Evolutionary conservation across 495 filamentous ascomycete genomes (phyloP).

Genomic region (Halenospora varia): DNA sequence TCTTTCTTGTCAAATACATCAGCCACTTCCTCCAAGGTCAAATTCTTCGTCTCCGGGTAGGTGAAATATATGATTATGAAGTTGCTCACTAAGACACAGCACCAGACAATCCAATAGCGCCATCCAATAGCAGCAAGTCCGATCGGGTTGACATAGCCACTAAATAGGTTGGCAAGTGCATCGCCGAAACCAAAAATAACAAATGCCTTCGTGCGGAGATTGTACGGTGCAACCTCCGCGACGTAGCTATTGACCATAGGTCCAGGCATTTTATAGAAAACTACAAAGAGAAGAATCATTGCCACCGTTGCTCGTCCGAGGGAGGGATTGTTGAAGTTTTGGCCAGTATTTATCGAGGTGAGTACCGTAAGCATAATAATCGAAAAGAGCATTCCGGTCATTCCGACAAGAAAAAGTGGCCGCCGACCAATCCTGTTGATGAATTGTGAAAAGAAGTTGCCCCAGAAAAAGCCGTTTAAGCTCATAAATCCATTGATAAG

Average conservation of each 20-base stretch:
- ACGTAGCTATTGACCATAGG: slow-evolving; percentile 38
- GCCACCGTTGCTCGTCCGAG: slow-evolving; percentile 15
- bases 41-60: slow-evolving; percentile 19
- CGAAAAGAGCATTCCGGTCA: slow-evolving; percentile 53
- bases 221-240: slow-evolving; percentile 52
- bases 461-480: slow-evolving; percentile 37
- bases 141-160: slow-evolving; percentile 30
- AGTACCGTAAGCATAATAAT: slow-evolving; percentile 36
- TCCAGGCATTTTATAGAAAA: slow-evolving; percentile 35
- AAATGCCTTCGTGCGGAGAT: slow-evolving; percentile 51
- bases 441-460: slow-evolving; percentile 30
- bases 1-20: slow-evolving; percentile 9
- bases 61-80: slow-evolving; percentile 19
- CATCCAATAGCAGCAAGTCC: slow-evolving; percentile 31
- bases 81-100: slow-evolving; percentile 27
- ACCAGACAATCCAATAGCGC: slow-evolving; percentile 39
- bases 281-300: slow-evolving; percentile 27
- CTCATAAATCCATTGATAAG: slow-evolving; percentile 11
- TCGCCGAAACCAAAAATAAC: slow-evolving; percentile 13
- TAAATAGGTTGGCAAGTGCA: slow-evolving; percentile 6
- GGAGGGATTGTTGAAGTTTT: slow-evolving; percentile 2
- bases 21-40: slow-evolving; percentile 10
- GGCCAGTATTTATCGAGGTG: background rate
- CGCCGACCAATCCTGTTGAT: slow-evolving; percentile 58
- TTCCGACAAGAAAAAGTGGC: slow-evolving; percentile 52